Evolutionary conservation across 2,329 filamentous ascomycete species (phyloP).

Genomic region (Fusarium keratoplasticum): DNA sequence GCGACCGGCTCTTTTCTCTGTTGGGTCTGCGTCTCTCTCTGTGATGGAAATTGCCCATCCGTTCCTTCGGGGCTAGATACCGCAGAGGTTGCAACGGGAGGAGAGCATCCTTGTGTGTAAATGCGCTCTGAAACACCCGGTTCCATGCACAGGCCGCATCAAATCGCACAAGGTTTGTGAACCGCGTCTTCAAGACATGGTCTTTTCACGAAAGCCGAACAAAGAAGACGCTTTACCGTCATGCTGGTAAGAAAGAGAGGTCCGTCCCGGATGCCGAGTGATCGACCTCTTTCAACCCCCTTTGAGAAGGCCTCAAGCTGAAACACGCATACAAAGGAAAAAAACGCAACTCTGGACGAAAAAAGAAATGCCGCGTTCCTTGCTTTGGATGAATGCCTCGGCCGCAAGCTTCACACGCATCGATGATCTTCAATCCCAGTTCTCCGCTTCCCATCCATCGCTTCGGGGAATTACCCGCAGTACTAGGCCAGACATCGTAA

Average conservation of each 20-base stretch:
- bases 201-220: not conserved
- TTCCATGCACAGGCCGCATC: constrained; percentile 29
- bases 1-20: constrained; percentile 7
- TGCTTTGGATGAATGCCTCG: constrained; percentile 21
- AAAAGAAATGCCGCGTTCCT: constrained; percentile 6
- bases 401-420: constrained; percentile 4
- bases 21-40: not conserved
- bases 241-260: not conserved
- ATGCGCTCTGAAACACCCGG: constrained; percentile 26
- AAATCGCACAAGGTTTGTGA: constrained; percentile 13
- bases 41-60: constrained; percentile 11
- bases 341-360: not conserved
- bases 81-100: not conserved
- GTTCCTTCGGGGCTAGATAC: constrained; percentile 2
- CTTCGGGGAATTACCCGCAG: constrained; percentile 2
- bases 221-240: not conserved
- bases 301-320: not conserved
- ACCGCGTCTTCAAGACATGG: constrained; percentile 5
- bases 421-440: constrained; percentile 29
- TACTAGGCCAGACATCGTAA: constrained; percentile 21
- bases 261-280: not conserved
- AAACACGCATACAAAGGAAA: constrained; percentile 4
- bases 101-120: not conserved
- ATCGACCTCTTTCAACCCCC: not conserved
- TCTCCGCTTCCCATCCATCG: constrained; percentile 8